Percentiles rank a stretch among this genome's conserved stretches.
Conservation (phyloP, 2,329 filamentous ascomycete species). For the Neurospora crassa region DNA sequence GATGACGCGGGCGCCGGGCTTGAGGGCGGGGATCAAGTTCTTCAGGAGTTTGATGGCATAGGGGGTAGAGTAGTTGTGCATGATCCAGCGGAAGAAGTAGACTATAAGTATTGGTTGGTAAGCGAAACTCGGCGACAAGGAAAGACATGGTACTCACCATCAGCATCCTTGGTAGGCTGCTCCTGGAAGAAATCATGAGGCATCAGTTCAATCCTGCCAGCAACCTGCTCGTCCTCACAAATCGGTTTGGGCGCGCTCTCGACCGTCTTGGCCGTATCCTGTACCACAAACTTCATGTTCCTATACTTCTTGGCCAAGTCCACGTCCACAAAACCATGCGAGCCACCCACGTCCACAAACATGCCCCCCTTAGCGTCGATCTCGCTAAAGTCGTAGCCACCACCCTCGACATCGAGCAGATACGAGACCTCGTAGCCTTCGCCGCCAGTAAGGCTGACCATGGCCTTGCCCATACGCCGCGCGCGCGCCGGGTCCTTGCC, state of each 20-base stretch:
- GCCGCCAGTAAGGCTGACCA: conserved; percentile 43
- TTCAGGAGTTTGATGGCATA: conserved; percentile 39
- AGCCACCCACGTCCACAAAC: conserved; percentile 50
- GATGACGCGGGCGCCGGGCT: conserved; percentile 40
- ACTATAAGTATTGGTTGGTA: conserved; percentile 22
- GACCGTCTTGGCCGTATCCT: conserved; percentile 42
- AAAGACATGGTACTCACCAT: conserved; percentile 27
- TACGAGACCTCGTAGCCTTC: conserved; percentile 46
- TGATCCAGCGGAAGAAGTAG: conserved; percentile 50
- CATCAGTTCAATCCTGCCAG: conserved; percentile 31
- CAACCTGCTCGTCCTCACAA: conserved; percentile 28
- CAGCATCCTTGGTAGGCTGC: conserved; percentile 43
- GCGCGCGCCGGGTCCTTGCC: conserved; percentile 37
- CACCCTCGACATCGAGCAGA: conserved; percentile 31
- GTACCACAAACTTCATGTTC: conserved; percentile 44
- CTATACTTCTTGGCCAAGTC: conserved; percentile 41
- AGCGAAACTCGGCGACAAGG: background rate
- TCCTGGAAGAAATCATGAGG: conserved; percentile 49
- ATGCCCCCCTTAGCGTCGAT: conserved; percentile 35
- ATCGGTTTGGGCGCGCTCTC: conserved; percentile 35
- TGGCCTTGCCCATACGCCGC: conserved; percentile 43
- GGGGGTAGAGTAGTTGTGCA: conserved; percentile 52
- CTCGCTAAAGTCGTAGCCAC: conserved; percentile 41
- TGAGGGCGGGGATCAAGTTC: conserved; percentile 43
- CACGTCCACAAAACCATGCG: conserved; percentile 47